Conservation (phyloP, 441 rosid genomes). For the Erodium chrysanthum region DNA sequence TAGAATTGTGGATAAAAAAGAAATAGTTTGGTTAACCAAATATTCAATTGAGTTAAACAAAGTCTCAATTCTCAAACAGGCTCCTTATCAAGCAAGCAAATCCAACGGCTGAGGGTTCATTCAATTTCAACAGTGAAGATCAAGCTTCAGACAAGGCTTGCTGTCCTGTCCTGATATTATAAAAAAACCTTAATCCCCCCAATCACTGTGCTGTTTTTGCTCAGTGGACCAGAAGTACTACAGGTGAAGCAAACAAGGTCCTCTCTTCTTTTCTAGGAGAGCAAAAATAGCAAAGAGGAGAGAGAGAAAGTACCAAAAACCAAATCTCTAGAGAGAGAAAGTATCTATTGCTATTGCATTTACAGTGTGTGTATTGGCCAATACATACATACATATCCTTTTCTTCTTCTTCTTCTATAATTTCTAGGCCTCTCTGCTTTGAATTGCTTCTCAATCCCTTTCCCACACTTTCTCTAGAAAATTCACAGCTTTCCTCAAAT, state of each 20-base stretch:
- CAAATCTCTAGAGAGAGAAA: slow-evolving; percentile 1
- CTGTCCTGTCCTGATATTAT: background rate
- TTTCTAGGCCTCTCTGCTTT: background rate
- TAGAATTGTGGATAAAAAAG: too few relatives aligned
- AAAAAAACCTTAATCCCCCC: background rate
- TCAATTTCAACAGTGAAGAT: background rate
- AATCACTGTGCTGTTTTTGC: background rate
- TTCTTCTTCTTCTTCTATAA: background rate
- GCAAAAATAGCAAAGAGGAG: too few relatives aligned
- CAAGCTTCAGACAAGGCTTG: background rate
- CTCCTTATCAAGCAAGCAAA: background rate
- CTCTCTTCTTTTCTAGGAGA: background rate
- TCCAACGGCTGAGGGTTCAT: background rate
- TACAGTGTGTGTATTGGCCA: too few relatives aligned
- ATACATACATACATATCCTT: too few relatives aligned
- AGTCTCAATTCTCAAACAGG: background rate
- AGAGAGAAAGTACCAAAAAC: background rate
- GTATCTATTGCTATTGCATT: background rate
- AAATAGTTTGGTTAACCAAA: too few relatives aligned
- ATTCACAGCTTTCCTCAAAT: background rate
- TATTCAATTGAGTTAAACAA: too few relatives aligned
- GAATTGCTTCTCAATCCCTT: background rate
- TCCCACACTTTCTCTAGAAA: slow-evolving; percentile 2
- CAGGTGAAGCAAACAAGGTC: too few relatives aligned
- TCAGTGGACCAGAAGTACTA: too few relatives aligned